These are phyloP conservation scores for Golubevia sp. DNA, from an alignment of 1,284 basidiomycete genomes.

Conservation along the genomic window DNA sequence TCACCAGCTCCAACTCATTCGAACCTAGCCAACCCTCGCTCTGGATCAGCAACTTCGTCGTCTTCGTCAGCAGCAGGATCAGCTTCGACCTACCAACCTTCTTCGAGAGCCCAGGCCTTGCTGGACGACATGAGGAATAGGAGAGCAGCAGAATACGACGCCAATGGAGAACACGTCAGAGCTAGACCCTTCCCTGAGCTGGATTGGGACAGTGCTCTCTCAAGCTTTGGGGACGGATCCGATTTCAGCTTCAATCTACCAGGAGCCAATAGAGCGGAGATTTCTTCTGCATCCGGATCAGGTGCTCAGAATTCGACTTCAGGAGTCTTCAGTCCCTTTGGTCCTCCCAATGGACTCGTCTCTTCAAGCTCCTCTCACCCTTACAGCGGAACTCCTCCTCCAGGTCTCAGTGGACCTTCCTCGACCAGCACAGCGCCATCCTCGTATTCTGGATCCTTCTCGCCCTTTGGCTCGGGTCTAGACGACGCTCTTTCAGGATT, in stretches of 20 bases:
- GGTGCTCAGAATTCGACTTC: background rate
- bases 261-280: constrained; percentile 2
- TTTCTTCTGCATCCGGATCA: background rate
- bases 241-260: constrained; percentile 53
- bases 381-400: constrained; percentile 1
- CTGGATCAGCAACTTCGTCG: background rate
- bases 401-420: constrained; percentile 27
- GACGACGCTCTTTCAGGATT: constrained; percentile 31
- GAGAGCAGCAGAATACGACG: constrained; percentile 68
- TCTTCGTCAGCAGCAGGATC: background rate
- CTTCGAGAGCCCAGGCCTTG: constrained; percentile 43
- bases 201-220: constrained; percentile 49
- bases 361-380: constrained; percentile 16
- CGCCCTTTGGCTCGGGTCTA: constrained; percentile 47
- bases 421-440: constrained; percentile 25
- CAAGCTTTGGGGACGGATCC: constrained; percentile 41
- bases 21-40: background rate
- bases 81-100: constrained; percentile 42
- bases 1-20: constrained; percentile 4
- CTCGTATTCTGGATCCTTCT: constrained; percentile 49
- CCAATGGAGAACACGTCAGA: constrained; percentile 7
- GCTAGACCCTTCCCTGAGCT: constrained; percentile 39
- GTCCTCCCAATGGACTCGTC: constrained; percentile 20
- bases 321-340: constrained; percentile 14
- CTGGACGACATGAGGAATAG: constrained; percentile 51